A percentile compares a stretch with the other conserved stretches of the same genome.
phyloP scores from a whole-genome alignment of 805 yeast genomes.

The Maudiozyma bulderi region DNA sequence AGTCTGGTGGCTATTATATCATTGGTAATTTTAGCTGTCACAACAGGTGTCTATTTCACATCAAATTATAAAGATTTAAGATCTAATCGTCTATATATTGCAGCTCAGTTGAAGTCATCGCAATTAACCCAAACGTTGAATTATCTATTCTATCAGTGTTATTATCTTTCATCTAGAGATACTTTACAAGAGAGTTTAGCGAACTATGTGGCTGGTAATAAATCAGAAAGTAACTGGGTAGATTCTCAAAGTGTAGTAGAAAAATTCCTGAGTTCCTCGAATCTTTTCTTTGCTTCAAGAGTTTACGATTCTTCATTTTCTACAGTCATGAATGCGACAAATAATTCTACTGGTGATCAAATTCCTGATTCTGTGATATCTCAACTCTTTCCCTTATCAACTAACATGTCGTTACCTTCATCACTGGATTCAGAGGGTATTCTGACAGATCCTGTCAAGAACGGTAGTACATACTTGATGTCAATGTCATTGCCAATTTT shows the following conservation, averaged over 20 bases:
- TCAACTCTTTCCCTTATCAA: slow-evolving; percentile 41
- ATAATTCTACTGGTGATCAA: slow-evolving; percentile 31
- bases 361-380: slow-evolving; percentile 28
- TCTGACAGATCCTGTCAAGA: slow-evolving; percentile 56
- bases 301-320: slow-evolving; percentile 53
- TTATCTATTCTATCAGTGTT: slow-evolving; percentile 56
- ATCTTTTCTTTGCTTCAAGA: slow-evolving; percentile 51
- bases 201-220: slow-evolving; percentile 64
- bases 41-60: slow-evolving; percentile 67
- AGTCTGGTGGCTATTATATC: slow-evolving; percentile 61
- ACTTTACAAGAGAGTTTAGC: slow-evolving; percentile 51
- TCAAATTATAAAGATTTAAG: slow-evolving; percentile 50
- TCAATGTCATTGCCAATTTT: slow-evolving; percentile 73
- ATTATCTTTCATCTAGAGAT: slow-evolving; percentile 53
- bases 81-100: slow-evolving; percentile 62
- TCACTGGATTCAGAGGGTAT: slow-evolving; percentile 37
- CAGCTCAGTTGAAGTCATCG: slow-evolving; percentile 71
- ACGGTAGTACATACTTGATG: slow-evolving; percentile 42
- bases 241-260: slow-evolving; percentile 40
- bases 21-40: slow-evolving; percentile 61
- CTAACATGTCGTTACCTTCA: slow-evolving; percentile 38
- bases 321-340: slow-evolving; percentile 37
- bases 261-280: slow-evolving; percentile 56
- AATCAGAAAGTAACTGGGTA: slow-evolving; percentile 40
- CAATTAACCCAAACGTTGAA: slow-evolving; percentile 65